Base-by-base conservation (phyloP, 306 rosid species). In the Pterocarpus santalinus region DNA sequence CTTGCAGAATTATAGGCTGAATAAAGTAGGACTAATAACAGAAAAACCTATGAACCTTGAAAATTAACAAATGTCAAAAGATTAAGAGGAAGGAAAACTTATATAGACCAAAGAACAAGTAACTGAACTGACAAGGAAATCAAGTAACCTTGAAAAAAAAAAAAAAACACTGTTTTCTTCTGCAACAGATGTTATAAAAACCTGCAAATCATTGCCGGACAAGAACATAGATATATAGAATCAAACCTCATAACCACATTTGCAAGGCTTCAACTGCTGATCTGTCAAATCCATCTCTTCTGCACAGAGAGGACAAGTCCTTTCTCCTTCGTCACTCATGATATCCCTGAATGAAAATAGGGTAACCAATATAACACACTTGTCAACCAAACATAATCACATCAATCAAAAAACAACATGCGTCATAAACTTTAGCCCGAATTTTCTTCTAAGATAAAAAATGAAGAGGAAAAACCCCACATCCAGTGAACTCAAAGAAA, bases 231-330 rank as follows among this genome's bases (percentile, higher is more conserved):
- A 22, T 57, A 60, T 28, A 64, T 44, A 66, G 76, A 72, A 78
- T 14, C 83, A 85, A 55, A 96, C 99, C 97, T 96, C 99, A 47
- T 96, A 96, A 71, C 99, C 99, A 73, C 99, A 96, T 83, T 81
- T 91, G 91, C 99, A 96, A 15, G 99, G 98, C 76, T 96, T 96
- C 94, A 96, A 76, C 60, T 96, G 99, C 89, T 96, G 98, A 89
- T 96, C 99, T 14, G 99, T 96, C 88, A 92, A 90, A 90, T 93
- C 99, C 99, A 96, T 96, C 85, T 96, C 99, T 84, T 96, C 98
- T 0, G 98, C 97, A 35, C 99, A 96, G 74, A 96, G 99, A 80
- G 98, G 99, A 61, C 99, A 96, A 73, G 97, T 89, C 88, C 87
- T 96, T 81, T 96, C 99, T 81, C 94, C 97, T 86, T 87, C 92